Percentiles rank a stretch among this genome's conserved stretches.
Evolutionary conservation across 225 moss, liverwort and hornwort species (phyloP).

Genomic region (Pseudoscleropodium purum): DNA sequence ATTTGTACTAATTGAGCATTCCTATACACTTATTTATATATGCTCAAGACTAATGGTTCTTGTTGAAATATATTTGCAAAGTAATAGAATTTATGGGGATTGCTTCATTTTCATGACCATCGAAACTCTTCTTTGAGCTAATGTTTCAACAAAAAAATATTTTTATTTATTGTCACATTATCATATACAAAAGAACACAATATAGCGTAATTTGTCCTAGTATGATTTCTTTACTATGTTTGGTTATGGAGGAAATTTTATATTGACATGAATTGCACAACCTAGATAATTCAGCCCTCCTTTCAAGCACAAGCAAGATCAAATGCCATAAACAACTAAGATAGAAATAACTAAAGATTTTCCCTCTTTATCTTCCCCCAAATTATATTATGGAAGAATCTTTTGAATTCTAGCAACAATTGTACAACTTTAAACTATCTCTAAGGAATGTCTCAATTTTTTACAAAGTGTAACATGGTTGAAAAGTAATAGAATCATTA

Average conservation of each 20-base stretch:
- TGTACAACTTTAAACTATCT: neutral
- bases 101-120: too few species aligned
- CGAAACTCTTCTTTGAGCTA: neutral
- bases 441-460: neutral
- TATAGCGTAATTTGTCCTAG: neutral
- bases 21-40: too few species aligned
- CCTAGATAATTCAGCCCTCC: neutral
- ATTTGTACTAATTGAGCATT: too few species aligned
- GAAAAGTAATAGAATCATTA: neutral
- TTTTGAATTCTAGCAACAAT: neutral
- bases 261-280: too few species aligned
- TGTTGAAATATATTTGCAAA: too few species aligned
- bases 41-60: too few species aligned
- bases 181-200: accelerated
- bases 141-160: neutral
- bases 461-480: neutral
- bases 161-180: neutral
- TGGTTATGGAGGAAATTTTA: neutral
- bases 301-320: neutral
- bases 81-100: too few species aligned
- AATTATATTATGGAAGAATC: neutral
- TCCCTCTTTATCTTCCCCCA: accelerated
- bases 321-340: neutral
- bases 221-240: neutral
- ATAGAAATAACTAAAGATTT: too few species aligned